Evolutionary conservation across 2,329 filamentous ascomycete genomes (phyloP).

Genomic region (Dactylellina sp.): DNA sequence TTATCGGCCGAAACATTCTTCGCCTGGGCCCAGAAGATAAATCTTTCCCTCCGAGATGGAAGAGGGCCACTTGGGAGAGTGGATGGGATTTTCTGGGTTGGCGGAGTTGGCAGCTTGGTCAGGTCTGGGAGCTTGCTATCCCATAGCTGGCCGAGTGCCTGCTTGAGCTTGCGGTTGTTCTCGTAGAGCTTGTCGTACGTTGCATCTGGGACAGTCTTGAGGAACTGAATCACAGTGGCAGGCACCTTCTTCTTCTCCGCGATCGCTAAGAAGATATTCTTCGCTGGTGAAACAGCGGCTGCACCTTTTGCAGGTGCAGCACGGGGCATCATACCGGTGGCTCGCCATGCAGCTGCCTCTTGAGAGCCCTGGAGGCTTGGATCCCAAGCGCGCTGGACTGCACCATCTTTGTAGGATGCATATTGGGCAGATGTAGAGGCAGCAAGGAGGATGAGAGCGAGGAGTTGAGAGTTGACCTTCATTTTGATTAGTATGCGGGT

Average conservation of each 20-base stretch:
- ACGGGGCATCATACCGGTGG: neutral
- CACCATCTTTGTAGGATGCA: neutral
- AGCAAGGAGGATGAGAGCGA: conserved; percentile 23
- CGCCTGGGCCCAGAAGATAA: conserved; percentile 27
- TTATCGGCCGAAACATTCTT: conserved; percentile 12
- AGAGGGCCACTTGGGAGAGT: neutral
- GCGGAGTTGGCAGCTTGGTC: conserved; percentile 10
- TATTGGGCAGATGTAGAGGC: conserved; percentile 9
- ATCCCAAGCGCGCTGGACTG: neutral
- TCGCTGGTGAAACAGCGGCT: conserved; percentile 3
- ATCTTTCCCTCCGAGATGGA: conserved; percentile 24
- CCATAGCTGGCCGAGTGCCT: conserved; percentile 65
- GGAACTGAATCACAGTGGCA: conserved; percentile 15
- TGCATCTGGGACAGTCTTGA: conserved; percentile 20
- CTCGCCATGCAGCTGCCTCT: neutral
- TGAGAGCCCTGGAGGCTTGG: neutral
- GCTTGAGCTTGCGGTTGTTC: conserved; percentile 64
- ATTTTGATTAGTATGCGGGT: conserved; percentile 38
- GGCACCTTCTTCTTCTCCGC: conserved; percentile 18
- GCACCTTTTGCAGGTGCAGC: conserved; percentile 11
- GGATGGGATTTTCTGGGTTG: neutral
- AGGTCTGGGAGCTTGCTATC: conserved; percentile 58
- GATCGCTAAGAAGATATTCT: conserved; percentile 21
- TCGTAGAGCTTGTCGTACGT: conserved; percentile 59
- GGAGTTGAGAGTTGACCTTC: conserved; percentile 29